Base-by-base conservation (phyloP, 176 grass and related monocot genomes). In the Themeda triandra region DNA sequence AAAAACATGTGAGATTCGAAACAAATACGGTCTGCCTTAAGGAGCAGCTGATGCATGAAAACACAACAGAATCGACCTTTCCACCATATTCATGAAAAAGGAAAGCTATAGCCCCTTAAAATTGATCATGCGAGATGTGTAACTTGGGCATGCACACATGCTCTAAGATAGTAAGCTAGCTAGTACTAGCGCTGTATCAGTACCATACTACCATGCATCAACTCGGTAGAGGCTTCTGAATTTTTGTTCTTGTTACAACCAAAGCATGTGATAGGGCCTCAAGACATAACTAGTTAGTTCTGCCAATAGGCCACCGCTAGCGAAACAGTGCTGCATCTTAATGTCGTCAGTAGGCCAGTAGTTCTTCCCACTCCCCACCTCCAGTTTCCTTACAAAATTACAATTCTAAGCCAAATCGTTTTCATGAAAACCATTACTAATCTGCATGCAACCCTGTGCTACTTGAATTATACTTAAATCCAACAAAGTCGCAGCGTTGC, bases 81-180 rank as follows among this genome's bases (percentile, higher is more conserved):
- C 40, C 31, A 17, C 4, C 71, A 23, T 23, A 69, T 72, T 63
- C 64, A 66, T 39, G 67, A 56, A 42, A 53, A 71, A 31, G 7
- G 24, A 71, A 77, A 48, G 13, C 42, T 17, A 79, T 37, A 66
- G 27, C 9, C 21, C 19, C 10, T 42, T 11, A 49, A 49, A 65
- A 56, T 68, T 53, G 48, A 44, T 17, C 23, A 63, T 33, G 11
- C 6, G 25, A 66, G 25, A 75, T 15, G 46, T n/a, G 79, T 29
- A 28, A 49, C 54, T 18, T 36, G 30, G 19, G 29, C 44, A 90
- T 33, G 68, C 71, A 49, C 71, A 49, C 67, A 79, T 86, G 29
- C 27, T 66, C 45, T 60, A 37, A 65, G 25, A 77, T 4, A 15
- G 19, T 3, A 71, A 27, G 11, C 1, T 44, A 71, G 69, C 41